Base-by-base conservation (phyloP, 2,329 filamentous ascomycete genomes). In the Fusarium fracticaudum region DNA sequence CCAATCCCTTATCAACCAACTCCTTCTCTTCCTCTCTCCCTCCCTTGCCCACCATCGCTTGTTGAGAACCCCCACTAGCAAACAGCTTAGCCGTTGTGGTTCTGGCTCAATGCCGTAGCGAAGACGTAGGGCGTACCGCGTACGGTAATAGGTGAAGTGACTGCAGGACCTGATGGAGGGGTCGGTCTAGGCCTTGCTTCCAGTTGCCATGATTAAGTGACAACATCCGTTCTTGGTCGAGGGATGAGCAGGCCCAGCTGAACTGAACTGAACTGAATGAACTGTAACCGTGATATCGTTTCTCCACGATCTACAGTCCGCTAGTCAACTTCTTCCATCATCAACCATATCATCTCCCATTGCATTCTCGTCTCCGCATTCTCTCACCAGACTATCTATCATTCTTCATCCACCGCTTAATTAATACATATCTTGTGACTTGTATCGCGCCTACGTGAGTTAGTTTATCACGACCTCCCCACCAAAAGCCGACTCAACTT, bases 381-480 rank as follows among this genome's bases (percentile, higher is more conserved):
- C 45, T 57, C 24, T 14, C 17, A 45, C 35, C 35, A 57, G 18
- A 17, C n/a, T 33, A 53, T 45, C n/a, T 33, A 53, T 45, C 35
- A 51, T 66, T 47, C 31, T 47, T 53, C 41, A 29, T 43, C 43
- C 31, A 43, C 64, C n/a, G 38, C 69, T 43, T 20, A 63, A 58
- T 50, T 40, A 26, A 70, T 37, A 35, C 33, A 35, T 15, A 60
- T 70, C 64, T 59, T 24, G 48, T 57, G 60, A 71, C 54, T 60
- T 69, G 50, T 47, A 51, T 67, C 33, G 18, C 43, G n/a, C 44
- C 40, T 35, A 61, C 50, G 50, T 37, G 31, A 53, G 50, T 53
- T 55, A 29, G 59, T 55, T 37, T 48, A 68, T 64, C 61, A 64
- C 72, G 24, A 74, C 61, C 65, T 76, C 68, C 69, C 72, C 69